These are phyloP conservation scores for Francoa sonchifolia DNA, from an alignment of 441 rosid genomes.

Conservation along the genomic window DNA sequence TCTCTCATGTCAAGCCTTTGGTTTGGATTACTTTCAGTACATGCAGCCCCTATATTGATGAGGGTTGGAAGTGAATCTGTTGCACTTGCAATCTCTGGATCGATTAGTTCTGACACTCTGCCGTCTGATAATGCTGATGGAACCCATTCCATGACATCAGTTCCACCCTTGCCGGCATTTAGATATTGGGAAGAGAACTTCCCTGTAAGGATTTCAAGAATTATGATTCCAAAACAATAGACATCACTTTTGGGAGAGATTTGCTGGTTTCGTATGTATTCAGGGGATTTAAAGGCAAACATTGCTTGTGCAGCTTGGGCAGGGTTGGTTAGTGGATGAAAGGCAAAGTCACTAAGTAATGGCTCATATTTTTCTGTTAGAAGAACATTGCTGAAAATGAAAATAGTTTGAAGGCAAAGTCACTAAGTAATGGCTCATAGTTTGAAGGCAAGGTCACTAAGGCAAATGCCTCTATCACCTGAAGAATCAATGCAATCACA, in stretches of 20 bases:
- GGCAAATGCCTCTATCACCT: neutral
- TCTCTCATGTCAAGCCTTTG: constrained; percentile 41
- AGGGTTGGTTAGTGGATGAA: constrained; percentile 23
- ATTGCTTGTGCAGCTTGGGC: constrained; percentile 20
- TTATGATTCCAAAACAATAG: constrained; percentile 54
- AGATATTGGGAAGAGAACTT: constrained; percentile 46
- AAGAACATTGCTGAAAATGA: constrained; percentile 33
- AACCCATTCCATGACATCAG: constrained; percentile 58
- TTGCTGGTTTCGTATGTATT: constrained; percentile 19
- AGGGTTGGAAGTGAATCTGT: constrained; percentile 18
- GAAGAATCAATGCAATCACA: neutral
- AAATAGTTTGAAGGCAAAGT: neutral
- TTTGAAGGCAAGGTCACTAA: too few relatives aligned
- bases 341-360: constrained; percentile 44
- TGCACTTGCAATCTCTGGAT: constrained; percentile 46
- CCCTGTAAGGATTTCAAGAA: constrained; percentile 64
- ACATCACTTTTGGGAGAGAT: constrained; percentile 57
- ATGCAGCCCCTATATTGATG: constrained; percentile 40
- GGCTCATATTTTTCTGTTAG: constrained; percentile 41
- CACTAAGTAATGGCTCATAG: neutral
- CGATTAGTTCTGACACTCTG: constrained; percentile 47
- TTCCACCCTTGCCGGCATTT: too few relatives aligned
- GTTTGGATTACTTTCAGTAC: constrained; percentile 34
- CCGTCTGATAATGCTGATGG: constrained; percentile 29
- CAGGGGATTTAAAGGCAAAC: constrained; percentile 51